These are phyloP conservation scores for Wickerhamiella dianesei DNA, from an alignment of 805 yeast species.

Conservation along the genomic window DNA sequence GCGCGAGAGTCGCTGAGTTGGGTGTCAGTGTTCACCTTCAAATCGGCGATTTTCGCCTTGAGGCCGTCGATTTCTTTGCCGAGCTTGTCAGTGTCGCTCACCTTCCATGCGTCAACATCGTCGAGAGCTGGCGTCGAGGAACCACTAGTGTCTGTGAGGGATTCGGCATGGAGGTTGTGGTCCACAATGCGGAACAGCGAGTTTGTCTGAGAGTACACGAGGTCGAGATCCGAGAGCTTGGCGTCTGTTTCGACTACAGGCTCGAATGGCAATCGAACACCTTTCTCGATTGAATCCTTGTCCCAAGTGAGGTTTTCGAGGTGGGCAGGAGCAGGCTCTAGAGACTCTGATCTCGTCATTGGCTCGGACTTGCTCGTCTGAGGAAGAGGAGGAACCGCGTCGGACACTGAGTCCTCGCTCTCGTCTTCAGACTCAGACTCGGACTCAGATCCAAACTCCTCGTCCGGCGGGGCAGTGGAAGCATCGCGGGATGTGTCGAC, in stretches of 20 bases:
- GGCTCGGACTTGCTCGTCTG: too few species aligned
- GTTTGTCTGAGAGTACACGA: conserved; percentile 12
- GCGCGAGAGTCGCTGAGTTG: background rate
- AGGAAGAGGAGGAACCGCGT: too few species aligned
- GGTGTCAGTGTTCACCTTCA: background rate
- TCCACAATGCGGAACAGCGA: conserved; percentile 14
- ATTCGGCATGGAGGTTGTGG: conserved; percentile 10
- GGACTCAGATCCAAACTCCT: too few species aligned
- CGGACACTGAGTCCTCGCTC: too few species aligned
- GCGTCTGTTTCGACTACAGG: background rate
- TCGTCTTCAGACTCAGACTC: too few species aligned
- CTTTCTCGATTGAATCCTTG: background rate
- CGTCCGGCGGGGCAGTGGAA: too few species aligned
- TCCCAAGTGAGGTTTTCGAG: background rate
- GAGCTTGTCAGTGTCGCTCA: background rate
- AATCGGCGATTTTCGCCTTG: background rate
- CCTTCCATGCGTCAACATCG: conserved; percentile 5
- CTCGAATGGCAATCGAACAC: background rate
- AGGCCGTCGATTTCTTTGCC: background rate
- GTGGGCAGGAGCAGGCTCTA: background rate
- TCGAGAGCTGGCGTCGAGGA: background rate
- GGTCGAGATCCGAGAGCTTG: conserved; percentile 6
- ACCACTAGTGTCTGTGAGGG: background rate
- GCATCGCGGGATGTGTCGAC: background rate
- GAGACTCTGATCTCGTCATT: background rate